Base-by-base conservation (phyloP, 2,329 filamentous ascomycete genomes). In the Pestalotiopsis sp. region DNA sequence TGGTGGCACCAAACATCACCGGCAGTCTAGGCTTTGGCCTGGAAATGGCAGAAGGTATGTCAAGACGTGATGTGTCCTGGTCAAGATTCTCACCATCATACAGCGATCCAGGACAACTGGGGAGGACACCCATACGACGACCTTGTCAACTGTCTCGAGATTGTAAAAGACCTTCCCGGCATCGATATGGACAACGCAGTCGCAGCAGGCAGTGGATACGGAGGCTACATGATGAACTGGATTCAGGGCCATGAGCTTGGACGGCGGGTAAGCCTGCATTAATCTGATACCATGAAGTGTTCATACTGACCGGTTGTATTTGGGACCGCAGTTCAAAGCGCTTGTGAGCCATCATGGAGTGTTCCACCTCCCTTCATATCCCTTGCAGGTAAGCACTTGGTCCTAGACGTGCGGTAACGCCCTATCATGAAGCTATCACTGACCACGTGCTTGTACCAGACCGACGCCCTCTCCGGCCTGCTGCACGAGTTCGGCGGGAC, bases 161-260 rank as follows among this genome's bases (percentile, higher is more conserved):
- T 85, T 69, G 84, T 90, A 57, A 80, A 85, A 67, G 72, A 80
- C 1, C 79, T 88, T 11, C 77, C 88, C 0, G 88, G 85, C 66
- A 80, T 90, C 27, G 88, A 90, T 73, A 84, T 82, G 13, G 76
- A 78, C 9, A 85, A 86, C 6, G 86, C 85, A 1, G 81, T 89
- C 23, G 82, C 86, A 0, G 78, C 85, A 1, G 88, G 88, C 0
- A 84, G 80, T 6, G 85, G 84, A 6, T 89, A 86, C 69, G 87
- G 88, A n/a, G 88, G 86, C 11, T 90, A 88, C 75, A 85, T 90
- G 85, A 82, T 88, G 72, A 87, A 87, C 73, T 89, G 86, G 85
- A 83, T 90, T 25, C 82, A 87, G 63, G 86, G 86, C 0, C 83
- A 88, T 25, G 79, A 83, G 0, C 77, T 90, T 1, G 86, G 83